These are phyloP conservation scores for Lentinula sp. DNA, from an alignment of 768 basidiomycete species.

Conservation along the genomic window DNA sequence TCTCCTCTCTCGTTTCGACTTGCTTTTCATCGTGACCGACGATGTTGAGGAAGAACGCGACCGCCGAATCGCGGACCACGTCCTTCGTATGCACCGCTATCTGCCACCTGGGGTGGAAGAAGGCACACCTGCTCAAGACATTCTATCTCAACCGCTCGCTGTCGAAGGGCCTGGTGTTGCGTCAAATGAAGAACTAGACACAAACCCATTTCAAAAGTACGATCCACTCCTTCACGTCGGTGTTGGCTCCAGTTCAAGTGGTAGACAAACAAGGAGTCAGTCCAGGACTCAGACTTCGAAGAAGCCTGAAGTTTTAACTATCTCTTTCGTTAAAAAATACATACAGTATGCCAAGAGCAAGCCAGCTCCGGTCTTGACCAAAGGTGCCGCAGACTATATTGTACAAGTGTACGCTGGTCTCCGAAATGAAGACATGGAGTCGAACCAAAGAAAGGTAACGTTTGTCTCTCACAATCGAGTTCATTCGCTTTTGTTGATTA, in stretches of 20 bases:
- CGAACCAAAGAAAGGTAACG: slow-evolving; percentile 78
- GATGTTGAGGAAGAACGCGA: slow-evolving; percentile 95
- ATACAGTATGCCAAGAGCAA: slow-evolving; percentile 96
- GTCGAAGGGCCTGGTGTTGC: slow-evolving; percentile 71
- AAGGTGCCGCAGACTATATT: slow-evolving; percentile 92
- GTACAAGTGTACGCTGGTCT: slow-evolving; percentile 88
- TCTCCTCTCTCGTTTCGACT: slow-evolving; percentile 95
- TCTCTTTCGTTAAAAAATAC: slow-evolving; percentile 96
- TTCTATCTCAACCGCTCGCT: slow-evolving; percentile 79
- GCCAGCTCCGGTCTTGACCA: slow-evolving; percentile 77
- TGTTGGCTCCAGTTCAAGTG: slow-evolving; percentile 42
- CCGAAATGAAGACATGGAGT: slow-evolving; percentile 88
- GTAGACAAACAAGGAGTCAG: slow-evolving; percentile 49
- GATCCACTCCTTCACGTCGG: slow-evolving; percentile 93
- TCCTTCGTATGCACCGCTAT: slow-evolving; percentile 95
- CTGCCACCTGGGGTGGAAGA: slow-evolving; percentile 95
- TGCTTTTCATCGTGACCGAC: slow-evolving; percentile 96
- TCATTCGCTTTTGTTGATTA: not conserved
- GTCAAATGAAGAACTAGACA: slow-evolving; percentile 53
- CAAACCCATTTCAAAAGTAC: slow-evolving; percentile 91
- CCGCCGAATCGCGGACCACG: slow-evolving; percentile 94
- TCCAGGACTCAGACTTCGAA: slow-evolving; percentile 32
- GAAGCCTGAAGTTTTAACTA: slow-evolving; percentile 82
- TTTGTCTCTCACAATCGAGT: not conserved
- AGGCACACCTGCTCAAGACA: slow-evolving; percentile 87